A percentile compares a stretch with the other conserved stretches of the same genome.
phyloP scores from a whole-genome alignment of 2,329 filamentous ascomycete species.

The Myriosclerotinia scirpicola region DNA sequence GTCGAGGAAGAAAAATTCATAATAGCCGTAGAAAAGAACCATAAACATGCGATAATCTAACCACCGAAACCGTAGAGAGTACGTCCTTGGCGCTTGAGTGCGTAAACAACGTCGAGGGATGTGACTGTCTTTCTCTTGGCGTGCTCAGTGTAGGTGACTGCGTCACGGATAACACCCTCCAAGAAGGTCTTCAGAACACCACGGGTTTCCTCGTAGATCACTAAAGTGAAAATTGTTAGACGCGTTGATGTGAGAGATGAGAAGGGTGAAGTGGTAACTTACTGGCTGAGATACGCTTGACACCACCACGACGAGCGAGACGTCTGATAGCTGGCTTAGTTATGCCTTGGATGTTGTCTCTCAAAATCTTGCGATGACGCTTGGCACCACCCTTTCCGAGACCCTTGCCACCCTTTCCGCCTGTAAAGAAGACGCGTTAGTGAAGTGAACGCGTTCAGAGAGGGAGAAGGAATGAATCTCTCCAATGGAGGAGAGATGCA shows the following conservation, averaged over 20 bases:
- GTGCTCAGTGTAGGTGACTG: constrained; percentile 55
- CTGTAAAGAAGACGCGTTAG: constrained; percentile 36
- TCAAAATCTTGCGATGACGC: constrained; percentile 98
- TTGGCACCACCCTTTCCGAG: constrained; percentile 98
- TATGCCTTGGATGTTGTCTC: constrained; percentile 99
- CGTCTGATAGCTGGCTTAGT: constrained; percentile 98
- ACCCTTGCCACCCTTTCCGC: constrained; percentile 77
- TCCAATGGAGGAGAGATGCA: neutral
- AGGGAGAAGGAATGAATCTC: constrained; percentile 9
- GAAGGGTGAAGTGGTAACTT: constrained; percentile 39
- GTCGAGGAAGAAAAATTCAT: constrained; percentile 34
- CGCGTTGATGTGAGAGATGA: constrained; percentile 36
- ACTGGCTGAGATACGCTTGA: constrained; percentile 99
- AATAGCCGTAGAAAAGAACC: constrained; percentile 33
- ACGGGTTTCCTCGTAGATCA: constrained; percentile 83
- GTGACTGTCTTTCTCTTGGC: constrained; percentile 76
- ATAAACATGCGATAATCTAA: constrained; percentile 42
- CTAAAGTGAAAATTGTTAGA: constrained; percentile 41
- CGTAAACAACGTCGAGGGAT: constrained; percentile 65
- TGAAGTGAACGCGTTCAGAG: constrained; percentile 12
- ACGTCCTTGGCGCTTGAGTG: constrained; percentile 64
- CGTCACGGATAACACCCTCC: constrained; percentile 71
- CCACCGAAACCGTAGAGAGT: constrained; percentile 70
- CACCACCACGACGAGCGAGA: constrained; percentile 98
- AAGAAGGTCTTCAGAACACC: constrained; percentile 83